A percentile compares a stretch with the other conserved stretches of the same genome.
Conservation (phyloP, 345 rosid genomes). For the Salix purpurea region DNA sequence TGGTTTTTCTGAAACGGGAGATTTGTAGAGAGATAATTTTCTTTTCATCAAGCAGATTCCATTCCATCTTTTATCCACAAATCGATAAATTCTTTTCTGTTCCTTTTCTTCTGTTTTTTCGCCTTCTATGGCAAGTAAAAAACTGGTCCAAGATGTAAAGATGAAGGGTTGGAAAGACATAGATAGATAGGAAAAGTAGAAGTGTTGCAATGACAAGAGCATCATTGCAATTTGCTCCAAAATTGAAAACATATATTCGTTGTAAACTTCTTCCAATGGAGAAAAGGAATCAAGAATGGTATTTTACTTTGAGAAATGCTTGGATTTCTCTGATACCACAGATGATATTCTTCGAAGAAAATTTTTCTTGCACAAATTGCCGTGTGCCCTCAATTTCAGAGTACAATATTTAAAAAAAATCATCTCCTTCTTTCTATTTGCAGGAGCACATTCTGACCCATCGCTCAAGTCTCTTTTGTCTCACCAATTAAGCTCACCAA, state of each 20-base stretch:
- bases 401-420: not conserved
- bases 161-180: slow-evolving; percentile 1
- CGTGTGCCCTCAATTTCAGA: not conserved
- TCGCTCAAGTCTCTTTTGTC: slow-evolving; percentile 43
- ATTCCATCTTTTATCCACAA: slow-evolving; percentile 11
- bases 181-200: not conserved
- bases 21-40: not conserved
- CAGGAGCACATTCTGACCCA: slow-evolving; percentile 46
- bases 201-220: not conserved
- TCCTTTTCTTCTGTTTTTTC: not conserved
- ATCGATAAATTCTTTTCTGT: not conserved
- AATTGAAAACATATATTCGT: slow-evolving; percentile 42
- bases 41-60: not conserved
- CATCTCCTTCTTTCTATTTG: slow-evolving; percentile 19
- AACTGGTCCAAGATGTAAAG: not conserved
- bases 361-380: slow-evolving; percentile 1
- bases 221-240: slow-evolving; percentile 21
- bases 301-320: slow-evolving; percentile 22
- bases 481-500: slow-evolving; percentile 28
- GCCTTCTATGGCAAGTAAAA: not conserved
- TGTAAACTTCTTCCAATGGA: slow-evolving; percentile 19
- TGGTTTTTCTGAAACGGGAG: not conserved
- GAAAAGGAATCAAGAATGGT: slow-evolving; percentile 22
- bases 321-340: slow-evolving; percentile 13
- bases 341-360: slow-evolving; percentile 19